Evolutionary conservation across 2,329 filamentous ascomycete genomes (phyloP), one percentile per base, ranked within the genome.

Genomic region (Botrytis pseudocinerea): DNA sequence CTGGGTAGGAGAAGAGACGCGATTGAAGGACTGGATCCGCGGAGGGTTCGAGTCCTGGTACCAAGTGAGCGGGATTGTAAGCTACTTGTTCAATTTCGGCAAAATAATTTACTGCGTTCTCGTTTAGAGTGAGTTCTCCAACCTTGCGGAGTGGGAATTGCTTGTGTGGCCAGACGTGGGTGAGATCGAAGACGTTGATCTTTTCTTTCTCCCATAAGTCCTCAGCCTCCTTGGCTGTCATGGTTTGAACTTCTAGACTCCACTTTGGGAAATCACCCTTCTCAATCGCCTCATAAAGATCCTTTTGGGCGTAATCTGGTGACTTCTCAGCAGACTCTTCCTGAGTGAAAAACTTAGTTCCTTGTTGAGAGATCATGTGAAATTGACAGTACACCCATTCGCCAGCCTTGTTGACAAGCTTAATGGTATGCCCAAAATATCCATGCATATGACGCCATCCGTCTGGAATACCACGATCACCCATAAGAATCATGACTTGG

Each of bases 1-100:
- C 90, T 18, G 89, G 86, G 82, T 92, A 92, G 1, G 89, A 91
- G 85, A 92, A 92, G 54, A 92, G 85, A 70, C 90, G 88, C 46
- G 87, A 87, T 80, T 92, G 90, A 1, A 92, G 83, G 44, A 92
- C 88, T 0, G 90, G 90, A 76, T 93, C 90, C 74, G 89, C 89
- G 2, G 89, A 91, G 3, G 90, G 87, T 80, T 92, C 90, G 69
- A 90, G 88, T 60, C 90, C 90, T 1, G 90, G 90, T 2, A 88
- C 85, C 81, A 92, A 81, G 79, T 92, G 89, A 1, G 89, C 85
- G 44, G 90, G 90, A 76, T 86, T 89, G 85, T 92, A 92, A 1
- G 90, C 88, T 20, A 87, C 85, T 80, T 92, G 90, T 83, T 93
- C 91, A 66, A 92, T 90, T 77, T 91, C 88, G 72, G 87, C 85